A percentile compares a stretch with the other conserved stretches of the same genome.
Conservation (phyloP, 495 filamentous ascomycete genomes). For the Talaromyces trachyspermus region DNA sequence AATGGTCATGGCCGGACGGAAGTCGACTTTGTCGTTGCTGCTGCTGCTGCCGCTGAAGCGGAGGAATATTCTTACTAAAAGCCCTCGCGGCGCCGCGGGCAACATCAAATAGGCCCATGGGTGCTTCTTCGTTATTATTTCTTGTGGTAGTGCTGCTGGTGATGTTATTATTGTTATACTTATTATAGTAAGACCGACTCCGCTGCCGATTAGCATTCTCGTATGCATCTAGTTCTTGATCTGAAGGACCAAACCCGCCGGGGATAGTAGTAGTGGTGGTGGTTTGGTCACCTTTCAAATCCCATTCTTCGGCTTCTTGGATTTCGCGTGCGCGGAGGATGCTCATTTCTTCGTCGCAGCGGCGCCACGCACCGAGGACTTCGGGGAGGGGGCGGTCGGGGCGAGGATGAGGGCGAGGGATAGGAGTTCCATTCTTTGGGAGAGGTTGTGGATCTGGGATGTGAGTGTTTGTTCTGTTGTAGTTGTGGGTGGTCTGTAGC, state of each 20-base stretch:
- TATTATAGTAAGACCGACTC: constrained; percentile 28
- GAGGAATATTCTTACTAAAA: constrained; percentile 56
- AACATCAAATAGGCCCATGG: constrained; percentile 91
- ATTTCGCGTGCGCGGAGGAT: constrained; percentile 61
- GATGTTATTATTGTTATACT: neutral
- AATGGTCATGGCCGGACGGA: too few relatives aligned
- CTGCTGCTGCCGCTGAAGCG: constrained; percentile 26
- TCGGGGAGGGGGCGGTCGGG: constrained; percentile 67
- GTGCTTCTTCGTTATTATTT: constrained; percentile 59
- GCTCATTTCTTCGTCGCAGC: constrained; percentile 80
- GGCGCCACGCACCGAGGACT: constrained; percentile 75
- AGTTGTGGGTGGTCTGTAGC: constrained; percentile 47
- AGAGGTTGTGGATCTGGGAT: constrained; percentile 35
- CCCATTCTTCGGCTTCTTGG: constrained; percentile 66
- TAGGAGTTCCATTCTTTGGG: constrained; percentile 84
- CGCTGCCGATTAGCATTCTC: constrained; percentile 35
- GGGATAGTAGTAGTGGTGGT: constrained; percentile 44
- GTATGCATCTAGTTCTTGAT: constrained; percentile 39
- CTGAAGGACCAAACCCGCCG: constrained; percentile 51
- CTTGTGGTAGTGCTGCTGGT: too few relatives aligned
- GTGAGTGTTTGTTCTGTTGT: constrained; percentile 22
- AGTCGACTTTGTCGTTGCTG: constrained; percentile 6
- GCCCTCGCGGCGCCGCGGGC: constrained; percentile 76
- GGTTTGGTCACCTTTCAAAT: constrained; percentile 50
- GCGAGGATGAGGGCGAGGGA: constrained; percentile 76